Conservation (phyloP, 2,329 filamentous ascomycete genomes). For the Diaporthe ilicicola region DNA sequence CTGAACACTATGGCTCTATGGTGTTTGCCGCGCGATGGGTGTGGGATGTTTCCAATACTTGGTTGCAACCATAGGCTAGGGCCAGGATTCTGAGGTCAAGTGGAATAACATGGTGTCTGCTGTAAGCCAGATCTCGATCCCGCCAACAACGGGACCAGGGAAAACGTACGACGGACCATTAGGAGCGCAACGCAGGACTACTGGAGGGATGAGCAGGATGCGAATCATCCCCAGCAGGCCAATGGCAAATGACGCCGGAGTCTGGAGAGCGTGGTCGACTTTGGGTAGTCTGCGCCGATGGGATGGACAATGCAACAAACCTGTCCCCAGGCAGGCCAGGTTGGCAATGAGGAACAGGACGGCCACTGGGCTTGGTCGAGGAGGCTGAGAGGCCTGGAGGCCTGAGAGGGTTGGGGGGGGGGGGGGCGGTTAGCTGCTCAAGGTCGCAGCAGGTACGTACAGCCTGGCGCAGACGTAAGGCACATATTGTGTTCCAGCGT, state of each 20-base stretch:
- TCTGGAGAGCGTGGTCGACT: not conserved
- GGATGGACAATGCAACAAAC: not conserved
- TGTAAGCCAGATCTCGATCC: conserved; percentile 33
- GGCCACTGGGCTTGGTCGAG: not conserved
- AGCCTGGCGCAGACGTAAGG: not conserved
- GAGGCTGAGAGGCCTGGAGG: conserved; percentile 3
- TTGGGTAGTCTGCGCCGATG: conserved; percentile 7
- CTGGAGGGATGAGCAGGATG: conserved; percentile 11
- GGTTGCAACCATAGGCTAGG: conserved; percentile 13
- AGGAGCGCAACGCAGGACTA: conserved; percentile 18
- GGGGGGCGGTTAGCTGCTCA: not conserved
- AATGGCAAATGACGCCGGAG: conserved; percentile 22
- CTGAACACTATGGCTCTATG: not conserved
- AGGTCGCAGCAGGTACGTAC: not conserved
- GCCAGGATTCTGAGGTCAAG: not conserved
- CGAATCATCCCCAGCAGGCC: not conserved
- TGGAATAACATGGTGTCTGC: conserved; percentile 17
- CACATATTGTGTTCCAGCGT: not conserved
- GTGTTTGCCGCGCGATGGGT: not conserved
- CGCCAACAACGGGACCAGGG: conserved; percentile 12
- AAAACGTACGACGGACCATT: conserved; percentile 19
- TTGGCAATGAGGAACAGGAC: not conserved
- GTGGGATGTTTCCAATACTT: conserved; percentile 25
- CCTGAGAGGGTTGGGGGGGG: not conserved
- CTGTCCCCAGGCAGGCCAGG: not conserved